Percentiles rank a stretch among this genome's conserved stretches.
Conservation (phyloP, 441 rosid species). For the Macaranga tanarius region DNA sequence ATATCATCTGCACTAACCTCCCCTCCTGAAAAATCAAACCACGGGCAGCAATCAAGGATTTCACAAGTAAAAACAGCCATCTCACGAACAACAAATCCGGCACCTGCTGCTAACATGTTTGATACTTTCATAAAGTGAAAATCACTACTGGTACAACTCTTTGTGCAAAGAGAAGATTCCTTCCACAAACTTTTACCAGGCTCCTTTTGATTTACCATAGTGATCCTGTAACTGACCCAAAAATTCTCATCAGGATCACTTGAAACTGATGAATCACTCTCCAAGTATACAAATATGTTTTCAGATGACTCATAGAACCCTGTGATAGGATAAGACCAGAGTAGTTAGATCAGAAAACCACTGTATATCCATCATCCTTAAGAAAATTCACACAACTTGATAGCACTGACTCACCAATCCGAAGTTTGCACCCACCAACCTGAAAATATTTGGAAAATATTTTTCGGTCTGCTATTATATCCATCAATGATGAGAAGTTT, state of each 20-base stretch:
- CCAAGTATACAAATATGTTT: slow-evolving; percentile 68
- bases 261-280: slow-evolving; percentile 72
- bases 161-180: slow-evolving; percentile 81
- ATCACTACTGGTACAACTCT: slow-evolving; percentile 77
- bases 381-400: not conserved
- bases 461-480: slow-evolving; percentile 77
- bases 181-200: slow-evolving; percentile 75
- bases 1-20: slow-evolving; percentile 53
- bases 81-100: slow-evolving; percentile 79
- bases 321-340: slow-evolving; percentile 23
- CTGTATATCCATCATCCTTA: slow-evolving; percentile 20
- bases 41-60: slow-evolving; percentile 83
- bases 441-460: slow-evolving; percentile 83
- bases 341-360: slow-evolving; percentile 23
- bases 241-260: slow-evolving; percentile 74
- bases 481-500: slow-evolving; percentile 77
- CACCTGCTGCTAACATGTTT: slow-evolving; percentile 83
- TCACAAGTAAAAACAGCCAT: slow-evolving; percentile 83
- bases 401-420: slow-evolving; percentile 55
- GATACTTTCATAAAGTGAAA: slow-evolving; percentile 84
- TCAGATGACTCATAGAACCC: slow-evolving; percentile 81
- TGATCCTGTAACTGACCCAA: slow-evolving; percentile 85
- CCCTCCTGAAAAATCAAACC: slow-evolving; percentile 83
- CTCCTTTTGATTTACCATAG: slow-evolving; percentile 73
- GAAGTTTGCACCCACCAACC: slow-evolving; percentile 89